Evolutionary conservation across 306 rosid genomes (phyloP).

Genomic region (Glycine tomentella): DNA sequence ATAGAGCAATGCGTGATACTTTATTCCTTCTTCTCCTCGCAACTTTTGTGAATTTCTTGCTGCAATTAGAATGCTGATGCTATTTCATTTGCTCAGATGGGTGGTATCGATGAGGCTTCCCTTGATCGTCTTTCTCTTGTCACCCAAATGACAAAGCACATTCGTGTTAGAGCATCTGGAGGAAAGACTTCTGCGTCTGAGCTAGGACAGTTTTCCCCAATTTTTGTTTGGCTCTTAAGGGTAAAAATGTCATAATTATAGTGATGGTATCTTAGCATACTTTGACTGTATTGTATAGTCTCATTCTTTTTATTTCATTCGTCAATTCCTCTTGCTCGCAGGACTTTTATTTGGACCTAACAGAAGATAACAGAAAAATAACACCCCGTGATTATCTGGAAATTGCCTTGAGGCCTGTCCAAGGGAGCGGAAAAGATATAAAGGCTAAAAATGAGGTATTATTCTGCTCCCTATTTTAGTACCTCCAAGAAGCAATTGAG

Average conservation of each 20-base stretch:
- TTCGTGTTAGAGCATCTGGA: slow-evolving; percentile 87
- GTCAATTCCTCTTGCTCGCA: slow-evolving; percentile 46
- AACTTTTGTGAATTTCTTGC: slow-evolving; percentile 31
- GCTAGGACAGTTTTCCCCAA: slow-evolving; percentile 92
- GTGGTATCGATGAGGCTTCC: slow-evolving; percentile 94
- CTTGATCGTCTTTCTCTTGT: slow-evolving; percentile 96
- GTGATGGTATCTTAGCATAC: no score
- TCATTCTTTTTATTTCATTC: no score
- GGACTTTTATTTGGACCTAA: slow-evolving; percentile 90
- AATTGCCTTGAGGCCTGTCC: slow-evolving; percentile 16
- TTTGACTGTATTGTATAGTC: background rate
- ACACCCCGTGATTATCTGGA: slow-evolving; percentile 96
- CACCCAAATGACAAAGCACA: slow-evolving; percentile 94
- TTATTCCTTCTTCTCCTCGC: no score
- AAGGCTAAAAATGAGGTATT: no score
- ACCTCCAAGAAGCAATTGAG: no score
- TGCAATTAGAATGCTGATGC: slow-evolving; percentile 40
- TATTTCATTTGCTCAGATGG: slow-evolving; percentile 65
- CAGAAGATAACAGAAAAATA: slow-evolving; percentile 83
- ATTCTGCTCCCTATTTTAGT: no score
- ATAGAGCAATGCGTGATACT: background rate
- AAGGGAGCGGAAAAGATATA: no score
- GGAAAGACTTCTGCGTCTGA: slow-evolving; percentile 80
- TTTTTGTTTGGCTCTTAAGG: slow-evolving; percentile 42
- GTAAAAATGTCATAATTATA: no score